Conservation (phyloP, 2,329 filamentous ascomycete species). For the Macrophomina pseudophaseolina region DNA sequence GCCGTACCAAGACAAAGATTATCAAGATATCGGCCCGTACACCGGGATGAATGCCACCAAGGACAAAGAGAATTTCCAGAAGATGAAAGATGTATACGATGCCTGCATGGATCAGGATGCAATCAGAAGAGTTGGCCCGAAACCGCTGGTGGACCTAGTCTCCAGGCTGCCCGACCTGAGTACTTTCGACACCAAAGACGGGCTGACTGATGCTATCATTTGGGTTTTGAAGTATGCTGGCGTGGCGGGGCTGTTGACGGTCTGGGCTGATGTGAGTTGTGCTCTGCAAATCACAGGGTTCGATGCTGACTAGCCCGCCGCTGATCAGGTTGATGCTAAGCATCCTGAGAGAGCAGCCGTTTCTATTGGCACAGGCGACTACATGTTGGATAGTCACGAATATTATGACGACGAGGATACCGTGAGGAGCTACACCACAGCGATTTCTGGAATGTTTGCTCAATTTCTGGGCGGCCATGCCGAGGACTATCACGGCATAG, state of each 20-base stretch:
- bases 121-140: slow-evolving; percentile 60
- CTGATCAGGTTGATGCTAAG: background rate
- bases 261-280: background rate
- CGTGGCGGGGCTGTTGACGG: background rate
- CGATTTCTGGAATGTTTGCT: background rate
- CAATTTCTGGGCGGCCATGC: background rate
- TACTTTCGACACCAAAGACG: background rate
- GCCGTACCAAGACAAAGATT: background rate
- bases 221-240: background rate
- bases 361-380: slow-evolving; percentile 53
- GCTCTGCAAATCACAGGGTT: background rate
- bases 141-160: slow-evolving; percentile 59
- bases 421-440: slow-evolving; percentile 34
- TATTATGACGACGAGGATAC: slow-evolving; percentile 42
- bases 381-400: slow-evolving; percentile 48
- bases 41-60: slow-evolving; percentile 36
- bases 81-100: slow-evolving; percentile 67
- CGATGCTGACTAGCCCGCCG: background rate
- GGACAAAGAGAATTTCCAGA: slow-evolving; percentile 68
- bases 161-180: slow-evolving; percentile 35
- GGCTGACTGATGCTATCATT: background rate
- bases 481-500: slow-evolving; percentile 22
- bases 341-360: background rate
- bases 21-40: slow-evolving; percentile 18
- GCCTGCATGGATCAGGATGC: slow-evolving; percentile 68